Base-by-base conservation (phyloP, 1,139 yeast genomes). In the Nematodospora anomalae region DNA sequence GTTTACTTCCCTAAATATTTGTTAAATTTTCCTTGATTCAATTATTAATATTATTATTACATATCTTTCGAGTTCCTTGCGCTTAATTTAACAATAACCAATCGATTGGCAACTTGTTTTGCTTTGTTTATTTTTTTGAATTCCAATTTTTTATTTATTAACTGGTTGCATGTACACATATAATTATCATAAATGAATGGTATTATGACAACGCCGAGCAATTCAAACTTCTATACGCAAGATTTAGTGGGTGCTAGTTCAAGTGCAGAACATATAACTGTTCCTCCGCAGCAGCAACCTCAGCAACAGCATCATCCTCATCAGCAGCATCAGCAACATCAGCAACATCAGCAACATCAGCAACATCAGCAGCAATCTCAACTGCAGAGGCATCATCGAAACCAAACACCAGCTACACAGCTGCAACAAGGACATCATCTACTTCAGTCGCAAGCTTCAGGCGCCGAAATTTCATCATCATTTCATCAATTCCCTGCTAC, bases 121-220 rank as follows among this genome's bases (percentile, higher is more conserved):
- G 21, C 21, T 18, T 18, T 18, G 6, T 18, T 18, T 6, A 6
- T 18, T 18, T 18, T 18, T 18, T 32, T 14, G 31, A 23, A 24
- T 4, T 16, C 11, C 21, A 23, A n/a, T 15, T 31, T 24, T 16
- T 32, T 32, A 32, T 32, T 32, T 32, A 32, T 15, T 32, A 32
- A 10, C 16, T 32, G 16, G 16, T 32, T 32, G 35, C 35, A 32
- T 32, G 27, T 23, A 9, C 21, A 21, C 26, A 22, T 32, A 26
- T n/a, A 23, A 28, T 23, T 29, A 5, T 34, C 18, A 27, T 42
- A 43, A 34, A 46, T 44, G 47, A 44, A 36, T 30, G 40, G 36
- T 16, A 40, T 45, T 26, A 45, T 46, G 50, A 33, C 48, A 30
- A 40, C 45, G 8, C 45, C 45, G 22, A 33, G 40, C 7, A 44